Evolutionary conservation across 495 filamentous ascomycete species (phyloP).

Genomic region (Penicillium bovifimosum): DNA sequence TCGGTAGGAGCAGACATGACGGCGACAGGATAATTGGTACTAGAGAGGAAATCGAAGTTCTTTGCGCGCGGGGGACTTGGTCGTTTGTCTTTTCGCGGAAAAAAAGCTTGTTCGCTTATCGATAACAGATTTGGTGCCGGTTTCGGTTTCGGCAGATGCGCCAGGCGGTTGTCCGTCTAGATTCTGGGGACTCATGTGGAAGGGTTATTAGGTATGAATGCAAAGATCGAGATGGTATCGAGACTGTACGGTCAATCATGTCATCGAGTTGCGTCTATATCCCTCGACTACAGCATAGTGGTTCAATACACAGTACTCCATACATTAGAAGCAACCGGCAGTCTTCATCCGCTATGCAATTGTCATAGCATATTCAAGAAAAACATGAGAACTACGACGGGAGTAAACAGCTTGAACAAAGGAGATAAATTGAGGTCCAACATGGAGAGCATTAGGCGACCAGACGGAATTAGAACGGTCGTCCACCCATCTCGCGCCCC

Average conservation of each 20-base stretch:
- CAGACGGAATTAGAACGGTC: conserved; percentile 25
- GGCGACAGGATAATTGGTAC: conserved; percentile 6
- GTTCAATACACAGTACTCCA: no score
- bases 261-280: background rate
- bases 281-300: no score
- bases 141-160: conserved; percentile 29
- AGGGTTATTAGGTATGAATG: background rate
- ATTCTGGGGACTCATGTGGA: background rate
- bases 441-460: conserved; percentile 28
- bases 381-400: background rate
- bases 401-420: conserved; percentile 18
- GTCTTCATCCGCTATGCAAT: background rate
- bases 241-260: background rate
- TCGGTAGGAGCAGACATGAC: conserved; percentile 34
- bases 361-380: no score
- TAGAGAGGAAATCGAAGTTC: conserved; percentile 9
- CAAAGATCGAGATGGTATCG: background rate
- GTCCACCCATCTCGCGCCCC: conserved; percentile 32
- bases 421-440: conserved; percentile 31
- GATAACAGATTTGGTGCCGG: conserved; percentile 37
- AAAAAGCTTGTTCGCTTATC: conserved; percentile 43
- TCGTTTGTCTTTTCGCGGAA: conserved; percentile 13
- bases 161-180: conserved; percentile 6
- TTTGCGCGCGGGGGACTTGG: conserved; percentile 18
- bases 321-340: no score